Evolutionary conservation across 2,329 filamentous ascomycete species (phyloP), one percentile per base, ranked within the genome.

Genomic region (Nemania diffusa): DNA sequence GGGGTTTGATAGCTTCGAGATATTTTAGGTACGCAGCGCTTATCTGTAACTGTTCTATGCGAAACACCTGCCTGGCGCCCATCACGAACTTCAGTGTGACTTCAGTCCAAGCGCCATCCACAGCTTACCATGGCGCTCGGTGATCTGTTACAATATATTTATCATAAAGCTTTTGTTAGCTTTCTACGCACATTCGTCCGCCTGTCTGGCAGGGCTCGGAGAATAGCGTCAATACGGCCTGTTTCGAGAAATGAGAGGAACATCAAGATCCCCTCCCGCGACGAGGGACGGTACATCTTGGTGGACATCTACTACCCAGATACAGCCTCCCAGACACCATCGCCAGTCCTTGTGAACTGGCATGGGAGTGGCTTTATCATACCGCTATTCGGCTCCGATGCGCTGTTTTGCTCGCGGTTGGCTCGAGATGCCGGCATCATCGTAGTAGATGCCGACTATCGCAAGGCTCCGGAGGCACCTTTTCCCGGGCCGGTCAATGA

Each of bases 241-340:
- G 26, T 34, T n/a, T 51, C 53, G 20, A 37, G 53, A 34, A 3
- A 40, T 17, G 22, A 51, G 9, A 57, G 27, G 42, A 37, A 46
- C 27, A 55, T 88, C 1, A 76, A 78, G 15, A 69, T 71, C 37
- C 67, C 71, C 15, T 72, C 71, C n/a, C 69, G 69, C 20, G 63
- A 71, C 8, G 17, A 24, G 13, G 62, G 59, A 11, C 65, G 69
- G 2, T 20, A 58, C 27, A 71, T 72, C 27, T 11, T 20, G 8
- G 68, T 64, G 2, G 48, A 71, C 42, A 57, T 72, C 32, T 72
- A 71, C 57, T 65, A 53, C 20, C 68, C 67, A 9, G 26, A 57
- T 7, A 56, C 55, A 20, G 52, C 22, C 32, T 53, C 57, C 5
- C 5, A 57, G 8, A 32, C 50, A 7, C 55, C 64, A 0, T 15